Evolutionary conservation across 257 asterid species (phyloP).

Genomic region (Lantana camara): DNA sequence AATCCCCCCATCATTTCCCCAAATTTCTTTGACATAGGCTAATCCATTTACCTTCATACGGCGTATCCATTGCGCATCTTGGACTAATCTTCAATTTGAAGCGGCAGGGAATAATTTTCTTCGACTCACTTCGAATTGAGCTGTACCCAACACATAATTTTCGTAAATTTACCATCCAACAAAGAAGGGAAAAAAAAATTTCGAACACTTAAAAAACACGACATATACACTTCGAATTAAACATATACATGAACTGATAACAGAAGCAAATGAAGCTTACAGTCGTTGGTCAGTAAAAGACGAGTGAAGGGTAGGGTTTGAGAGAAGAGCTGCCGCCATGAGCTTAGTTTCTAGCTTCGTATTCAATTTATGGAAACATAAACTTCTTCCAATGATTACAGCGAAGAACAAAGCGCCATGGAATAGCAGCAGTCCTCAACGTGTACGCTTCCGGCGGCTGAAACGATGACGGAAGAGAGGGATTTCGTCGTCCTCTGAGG

Average conservation of each 20-base stretch:
- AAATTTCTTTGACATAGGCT: not conserved
- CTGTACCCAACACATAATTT: constrained; percentile 22
- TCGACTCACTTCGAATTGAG: constrained; percentile 31
- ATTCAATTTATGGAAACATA: not conserved
- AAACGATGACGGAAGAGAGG: not conserved
- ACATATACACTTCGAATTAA: no score
- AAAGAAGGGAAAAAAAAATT: not conserved
- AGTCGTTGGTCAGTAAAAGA: constrained; percentile 44
- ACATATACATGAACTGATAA: not conserved
- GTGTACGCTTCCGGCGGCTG: not conserved
- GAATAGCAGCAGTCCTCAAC: not conserved
- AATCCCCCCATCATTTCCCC: not conserved
- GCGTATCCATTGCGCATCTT: constrained; percentile 48
- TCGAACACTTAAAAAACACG: not conserved
- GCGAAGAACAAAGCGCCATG: not conserved
- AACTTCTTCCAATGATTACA: not conserved
- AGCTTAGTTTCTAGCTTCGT: not conserved
- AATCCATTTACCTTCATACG: constrained; percentile 47
- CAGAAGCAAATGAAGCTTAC: constrained; percentile 32
- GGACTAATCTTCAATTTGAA: constrained; percentile 26
- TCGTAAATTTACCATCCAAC: not conserved
- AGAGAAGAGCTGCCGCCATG: constrained; percentile 59
- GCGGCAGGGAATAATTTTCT: constrained; percentile 22
- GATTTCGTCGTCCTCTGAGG: not conserved
- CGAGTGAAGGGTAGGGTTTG: constrained; percentile 43